Evolutionary conservation across 306 rosid genomes (phyloP).

Genomic region (Rosa lucieae): DNA sequence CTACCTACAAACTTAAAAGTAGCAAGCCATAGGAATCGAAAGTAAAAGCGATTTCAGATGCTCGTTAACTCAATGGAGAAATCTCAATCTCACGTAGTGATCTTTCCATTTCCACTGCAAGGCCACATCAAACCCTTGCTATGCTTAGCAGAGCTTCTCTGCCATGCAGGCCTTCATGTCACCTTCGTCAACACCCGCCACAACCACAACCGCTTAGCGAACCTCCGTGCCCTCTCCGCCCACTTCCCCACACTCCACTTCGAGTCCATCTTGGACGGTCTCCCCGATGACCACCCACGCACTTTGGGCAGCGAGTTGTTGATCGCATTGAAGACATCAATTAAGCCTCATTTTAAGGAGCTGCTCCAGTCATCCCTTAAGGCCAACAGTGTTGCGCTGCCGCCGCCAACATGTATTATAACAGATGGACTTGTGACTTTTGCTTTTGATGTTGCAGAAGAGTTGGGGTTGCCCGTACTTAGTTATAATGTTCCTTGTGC

Average conservation of each 20-base stretch:
- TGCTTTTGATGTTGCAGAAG: constrained; percentile 11
- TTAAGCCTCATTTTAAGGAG: not conserved
- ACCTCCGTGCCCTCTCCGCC: not conserved
- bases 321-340: not conserved
- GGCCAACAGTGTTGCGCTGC: not conserved
- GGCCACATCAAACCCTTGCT: constrained; percentile 27
- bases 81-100: constrained; percentile 13
- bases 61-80: not conserved
- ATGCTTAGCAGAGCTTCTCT: constrained; percentile 16
- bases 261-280: constrained; percentile 11
- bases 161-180: constrained; percentile 15
- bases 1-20: not conserved
- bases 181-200: constrained; percentile 21
- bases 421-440: constrained; percentile 5
- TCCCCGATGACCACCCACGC: constrained; percentile 3
- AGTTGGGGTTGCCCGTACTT: not conserved
- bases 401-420: not conserved
- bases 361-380: not conserved
- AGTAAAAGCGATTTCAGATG: not conserved
- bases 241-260: constrained; percentile 19
- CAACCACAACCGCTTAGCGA: constrained; percentile 4
- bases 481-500: not conserved
- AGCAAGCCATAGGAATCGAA: not conserved
- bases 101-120: constrained; percentile 19
- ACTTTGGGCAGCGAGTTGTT: not conserved